Percentiles rank a stretch among this genome's conserved stretches.
These are phyloP conservation scores for Macaranga tanarius DNA, from an alignment of 441 rosid species.

Conservation along the genomic window DNA sequence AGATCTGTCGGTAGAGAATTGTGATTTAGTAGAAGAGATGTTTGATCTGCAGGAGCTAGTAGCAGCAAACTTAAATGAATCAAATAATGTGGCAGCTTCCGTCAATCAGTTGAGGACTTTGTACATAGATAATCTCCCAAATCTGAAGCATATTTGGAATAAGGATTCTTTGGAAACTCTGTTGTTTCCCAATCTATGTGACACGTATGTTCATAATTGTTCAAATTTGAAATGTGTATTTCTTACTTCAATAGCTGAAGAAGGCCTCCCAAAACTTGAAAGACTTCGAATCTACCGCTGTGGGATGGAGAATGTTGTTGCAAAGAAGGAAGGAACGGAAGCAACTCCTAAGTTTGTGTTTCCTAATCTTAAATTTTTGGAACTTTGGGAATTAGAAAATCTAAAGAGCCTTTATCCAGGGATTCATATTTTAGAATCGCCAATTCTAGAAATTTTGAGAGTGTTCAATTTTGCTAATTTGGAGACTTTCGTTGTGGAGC, in stretches of 20 bases:
- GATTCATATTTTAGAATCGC: slow-evolving; percentile 15
- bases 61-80: too few species aligned
- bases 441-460: background rate
- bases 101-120: background rate
- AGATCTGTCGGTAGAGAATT: background rate
- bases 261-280: slow-evolving; percentile 8
- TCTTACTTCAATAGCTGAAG: slow-evolving; percentile 19
- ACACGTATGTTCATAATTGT: slow-evolving; percentile 7
- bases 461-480: background rate
- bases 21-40: slow-evolving; percentile 22
- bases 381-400: background rate
- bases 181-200: slow-evolving; percentile 20
- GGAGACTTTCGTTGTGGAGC: background rate
- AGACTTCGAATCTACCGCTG: slow-evolving; percentile 5
- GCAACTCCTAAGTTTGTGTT: slow-evolving; percentile 18
- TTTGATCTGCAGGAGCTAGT: slow-evolving; percentile 7
- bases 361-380: background rate
- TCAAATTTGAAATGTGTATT: slow-evolving; percentile 16
- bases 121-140: slow-evolving; percentile 7
- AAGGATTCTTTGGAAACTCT: slow-evolving; percentile 8
- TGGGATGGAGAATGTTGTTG: slow-evolving; percentile 25
- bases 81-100: too few species aligned
- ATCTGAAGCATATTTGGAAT: slow-evolving; percentile 28
- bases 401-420: slow-evolving; percentile 15
- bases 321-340: background rate